Percentiles rank a stretch among this genome's conserved stretches.
Conservation (phyloP, 768 basidiomycete genomes). For the Hygrophoropsis aurantiaca region DNA sequence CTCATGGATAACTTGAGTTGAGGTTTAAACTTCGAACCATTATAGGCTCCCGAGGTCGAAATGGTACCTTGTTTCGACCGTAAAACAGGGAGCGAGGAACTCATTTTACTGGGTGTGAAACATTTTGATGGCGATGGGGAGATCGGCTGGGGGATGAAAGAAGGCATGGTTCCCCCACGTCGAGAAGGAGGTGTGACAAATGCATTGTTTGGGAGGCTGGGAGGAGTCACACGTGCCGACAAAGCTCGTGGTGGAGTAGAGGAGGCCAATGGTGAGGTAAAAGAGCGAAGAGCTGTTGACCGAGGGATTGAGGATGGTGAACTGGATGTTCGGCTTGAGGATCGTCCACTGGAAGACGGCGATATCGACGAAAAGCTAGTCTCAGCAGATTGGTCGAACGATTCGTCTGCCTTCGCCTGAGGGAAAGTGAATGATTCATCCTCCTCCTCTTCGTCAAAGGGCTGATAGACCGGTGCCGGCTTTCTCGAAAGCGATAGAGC, state of each 20-base stretch:
- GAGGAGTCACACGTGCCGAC: slow-evolving; percentile 25
- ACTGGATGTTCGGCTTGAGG: slow-evolving; percentile 14
- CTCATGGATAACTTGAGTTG: slow-evolving; percentile 46
- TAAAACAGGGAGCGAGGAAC: slow-evolving; percentile 36
- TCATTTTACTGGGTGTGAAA: slow-evolving; percentile 33
- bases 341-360: slow-evolving; percentile 7
- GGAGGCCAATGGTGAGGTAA: slow-evolving; percentile 26
- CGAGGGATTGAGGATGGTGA: slow-evolving; percentile 57
- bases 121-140: slow-evolving; percentile 40
- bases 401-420: slow-evolving; percentile 10
- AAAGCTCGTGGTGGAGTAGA: slow-evolving; percentile 35
- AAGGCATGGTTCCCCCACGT: slow-evolving; percentile 45
- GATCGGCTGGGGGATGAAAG: slow-evolving; percentile 64
- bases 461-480: slow-evolving; percentile 6
- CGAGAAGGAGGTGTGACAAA: slow-evolving; percentile 55
- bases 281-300: slow-evolving; percentile 34
- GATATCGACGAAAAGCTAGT: slow-evolving; percentile 9
- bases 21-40: slow-evolving; percentile 65
- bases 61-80: slow-evolving; percentile 20
- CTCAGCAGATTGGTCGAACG: slow-evolving; percentile 4
- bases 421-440: slow-evolving; percentile 25
- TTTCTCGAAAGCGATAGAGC: slow-evolving; percentile 5
- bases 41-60: slow-evolving; percentile 30
- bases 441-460: slow-evolving; percentile 21
- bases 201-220: slow-evolving; percentile 20